Conservation (phyloP, 2,329 filamentous ascomycete species). For the Alternaria longipes region DNA sequence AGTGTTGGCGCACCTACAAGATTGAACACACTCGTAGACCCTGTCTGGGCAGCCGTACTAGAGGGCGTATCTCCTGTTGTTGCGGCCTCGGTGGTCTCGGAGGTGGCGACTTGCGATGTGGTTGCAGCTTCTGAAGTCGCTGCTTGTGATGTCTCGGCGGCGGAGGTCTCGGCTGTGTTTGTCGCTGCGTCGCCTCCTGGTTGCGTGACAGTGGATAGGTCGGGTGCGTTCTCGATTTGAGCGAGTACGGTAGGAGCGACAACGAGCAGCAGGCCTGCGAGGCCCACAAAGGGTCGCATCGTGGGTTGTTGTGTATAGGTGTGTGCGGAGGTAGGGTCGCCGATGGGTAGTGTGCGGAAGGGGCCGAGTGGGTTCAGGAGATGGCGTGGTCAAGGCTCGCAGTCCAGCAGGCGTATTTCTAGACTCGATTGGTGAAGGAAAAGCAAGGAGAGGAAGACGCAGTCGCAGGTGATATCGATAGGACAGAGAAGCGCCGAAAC, state of each 20-base stretch:
- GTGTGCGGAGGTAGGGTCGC: conserved; percentile 4
- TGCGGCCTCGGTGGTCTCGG: conserved; percentile 23
- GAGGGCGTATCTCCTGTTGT: conserved; percentile 19
- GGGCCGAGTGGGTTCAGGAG: conserved; percentile 28
- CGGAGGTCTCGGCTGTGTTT: conserved; percentile 20
- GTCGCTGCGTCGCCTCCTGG: conserved; percentile 32
- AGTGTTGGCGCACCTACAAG: conserved; percentile 57
- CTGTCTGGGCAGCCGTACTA: conserved; percentile 25
- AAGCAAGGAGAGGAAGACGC: conserved; percentile 19
- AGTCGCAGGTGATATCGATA: conserved; percentile 23
- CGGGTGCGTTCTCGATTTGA: conserved; percentile 40
- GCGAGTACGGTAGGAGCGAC: conserved; percentile 44
- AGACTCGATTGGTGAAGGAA: conserved; percentile 15
- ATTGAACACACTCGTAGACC: conserved; percentile 50
- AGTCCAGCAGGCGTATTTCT: conserved; percentile 13
- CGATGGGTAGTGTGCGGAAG: conserved; percentile 7
- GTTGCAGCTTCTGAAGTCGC: conserved; percentile 10
- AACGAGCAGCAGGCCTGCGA: conserved; percentile 43
- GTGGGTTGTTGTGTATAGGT: conserved; percentile 23
- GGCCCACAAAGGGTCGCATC: conserved; percentile 45
- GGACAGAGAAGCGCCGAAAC: conserved; percentile 37
- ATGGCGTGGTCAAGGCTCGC: conserved; percentile 28
- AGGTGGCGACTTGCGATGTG: conserved; percentile 28
- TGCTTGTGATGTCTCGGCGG: conserved; percentile 16
- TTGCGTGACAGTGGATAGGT: conserved; percentile 38